Conservation (phyloP, 129 eudicot species). For the Scalesia atractyloides region DNA sequence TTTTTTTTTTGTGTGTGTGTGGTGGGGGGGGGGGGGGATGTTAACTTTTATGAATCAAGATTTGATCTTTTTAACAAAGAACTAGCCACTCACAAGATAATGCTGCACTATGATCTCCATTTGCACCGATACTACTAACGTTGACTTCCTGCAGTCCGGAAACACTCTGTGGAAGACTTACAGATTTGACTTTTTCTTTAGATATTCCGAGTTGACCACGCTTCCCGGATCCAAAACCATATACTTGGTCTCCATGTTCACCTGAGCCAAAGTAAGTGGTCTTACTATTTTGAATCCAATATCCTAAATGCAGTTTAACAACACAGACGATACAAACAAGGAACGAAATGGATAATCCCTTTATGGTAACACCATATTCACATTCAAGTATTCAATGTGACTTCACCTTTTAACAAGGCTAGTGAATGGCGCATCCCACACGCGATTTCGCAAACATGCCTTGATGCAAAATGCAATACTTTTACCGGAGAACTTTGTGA, state of each 20-base stretch:
- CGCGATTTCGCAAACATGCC: constrained; percentile 65
- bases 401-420: constrained; percentile 67
- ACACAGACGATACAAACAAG: constrained; percentile 2
- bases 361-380: background rate
- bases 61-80: background rate
- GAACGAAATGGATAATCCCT: background rate
- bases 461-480: constrained; percentile 50
- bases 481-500: constrained; percentile 50
- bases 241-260: constrained; percentile 48
- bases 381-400: background rate
- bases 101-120: constrained; percentile 95
- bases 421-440: constrained; percentile 96
- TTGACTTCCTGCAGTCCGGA: constrained; percentile 52
- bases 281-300: constrained; percentile 5
- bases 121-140: constrained; percentile 52
- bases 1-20: background rate
- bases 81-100: constrained; percentile 59
- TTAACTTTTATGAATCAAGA: background rate
- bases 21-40: no score
- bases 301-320: constrained; percentile 5
- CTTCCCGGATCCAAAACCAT: constrained; percentile 92
- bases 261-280: constrained; percentile 32
- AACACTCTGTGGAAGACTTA: constrained; percentile 54
- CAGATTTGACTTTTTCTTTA: constrained; percentile 48
- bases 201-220: constrained; percentile 89